A percentile compares a stretch with the other conserved stretches of the same genome.
Evolutionary conservation across 2,329 filamentous ascomycete species (phyloP).

Genomic region (Bimuria novae-zelandiae): DNA sequence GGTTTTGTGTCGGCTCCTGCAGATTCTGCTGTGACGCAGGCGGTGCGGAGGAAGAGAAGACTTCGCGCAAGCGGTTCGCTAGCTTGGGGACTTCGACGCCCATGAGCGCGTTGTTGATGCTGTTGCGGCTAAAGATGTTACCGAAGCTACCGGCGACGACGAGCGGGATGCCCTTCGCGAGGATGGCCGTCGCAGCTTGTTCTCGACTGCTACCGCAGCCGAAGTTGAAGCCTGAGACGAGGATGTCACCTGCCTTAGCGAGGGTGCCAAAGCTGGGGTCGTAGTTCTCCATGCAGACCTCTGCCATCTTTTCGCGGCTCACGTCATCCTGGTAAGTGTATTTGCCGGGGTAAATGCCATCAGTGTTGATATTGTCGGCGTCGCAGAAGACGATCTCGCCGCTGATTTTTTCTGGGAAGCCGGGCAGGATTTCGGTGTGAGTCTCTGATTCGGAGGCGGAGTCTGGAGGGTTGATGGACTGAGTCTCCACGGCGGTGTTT

Average conservation of each 20-base stretch:
- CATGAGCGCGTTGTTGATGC: slow-evolving; percentile 79
- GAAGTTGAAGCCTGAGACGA: slow-evolving; percentile 88
- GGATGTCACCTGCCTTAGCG: slow-evolving; percentile 73
- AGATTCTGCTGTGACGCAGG: slow-evolving; percentile 46
- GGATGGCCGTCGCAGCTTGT: slow-evolving; percentile 84
- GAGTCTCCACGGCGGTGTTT: slow-evolving; percentile 36
- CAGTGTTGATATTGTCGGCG: slow-evolving; percentile 86
- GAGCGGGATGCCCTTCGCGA: slow-evolving; percentile 79
- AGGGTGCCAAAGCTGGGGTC: slow-evolving; percentile 70
- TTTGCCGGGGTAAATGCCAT: slow-evolving; percentile 89
- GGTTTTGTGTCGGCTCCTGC: slow-evolving; percentile 57
- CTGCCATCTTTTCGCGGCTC: slow-evolving; percentile 76
- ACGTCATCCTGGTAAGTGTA: slow-evolving; percentile 92
- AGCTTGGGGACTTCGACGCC: slow-evolving; percentile 71
- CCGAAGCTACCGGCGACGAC: slow-evolving; percentile 81
- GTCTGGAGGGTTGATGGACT: slow-evolving; percentile 37
- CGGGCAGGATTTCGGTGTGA: slow-evolving; percentile 75
- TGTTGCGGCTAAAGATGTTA: slow-evolving; percentile 80
- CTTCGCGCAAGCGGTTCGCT: slow-evolving; percentile 67
- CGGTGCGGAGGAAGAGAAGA: slow-evolving; percentile 51
- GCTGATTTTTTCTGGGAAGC: slow-evolving; percentile 80
- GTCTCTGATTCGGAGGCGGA: slow-evolving; percentile 38
- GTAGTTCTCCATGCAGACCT: slow-evolving; percentile 94
- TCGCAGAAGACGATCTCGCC: slow-evolving; percentile 92
- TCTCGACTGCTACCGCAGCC: slow-evolving; percentile 82